Evolutionary conservation across 2,329 filamentous ascomycete species (phyloP), one percentile per base, ranked within the genome.

Genomic region (Dactylellina cionopaga): DNA sequence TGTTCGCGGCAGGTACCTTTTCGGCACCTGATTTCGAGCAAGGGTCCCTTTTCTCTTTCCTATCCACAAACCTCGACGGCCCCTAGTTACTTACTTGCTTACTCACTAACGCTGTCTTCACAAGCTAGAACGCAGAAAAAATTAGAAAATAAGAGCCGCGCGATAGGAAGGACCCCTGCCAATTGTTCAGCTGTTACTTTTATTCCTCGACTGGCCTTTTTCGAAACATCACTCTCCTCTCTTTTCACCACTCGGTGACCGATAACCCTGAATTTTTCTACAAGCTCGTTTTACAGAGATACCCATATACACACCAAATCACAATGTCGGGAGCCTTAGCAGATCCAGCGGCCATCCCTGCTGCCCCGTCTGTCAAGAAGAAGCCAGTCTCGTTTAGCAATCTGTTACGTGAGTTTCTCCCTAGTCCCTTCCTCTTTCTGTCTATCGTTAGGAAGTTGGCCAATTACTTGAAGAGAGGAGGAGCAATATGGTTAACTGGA

Each of bases 341-440:
- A 46, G 68, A 72, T 29, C 59, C 85, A 79, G 82, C 85, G 77
- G 81, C 82, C 76, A 78, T 82, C 81, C 81, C 83, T 80, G 80
- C 83, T 82, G 83, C 83, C 81, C 82, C 84, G 81, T 83, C 81
- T 82, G 84, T 96, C 81, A 93, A 97, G 90, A 98, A 98, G 91
- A 98, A 98, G 88, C 95, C 95, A 77, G 88, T 99, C 88, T 98
- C 97, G 88, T 98, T 98, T 87, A 96, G 92, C 85, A 99, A 99
- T 85, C 83, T 99, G 87, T 85, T 99, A 80, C 88, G 85, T 87
- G 80, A 80, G 85, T 62, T 84, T 60, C 58, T 33, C 31, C 17
- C 15, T 54, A n/a, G n/a, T 29, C 46, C 19, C 29, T 9, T n/a
- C 22, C 1, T 9, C 27, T 46, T 29, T 22, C 15, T 19, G 22